A percentile compares a stretch with the other conserved stretches of the same genome.
Conservation (phyloP, 2,329 filamentous ascomycete genomes). For the Colletotrichum falcatum region DNA sequence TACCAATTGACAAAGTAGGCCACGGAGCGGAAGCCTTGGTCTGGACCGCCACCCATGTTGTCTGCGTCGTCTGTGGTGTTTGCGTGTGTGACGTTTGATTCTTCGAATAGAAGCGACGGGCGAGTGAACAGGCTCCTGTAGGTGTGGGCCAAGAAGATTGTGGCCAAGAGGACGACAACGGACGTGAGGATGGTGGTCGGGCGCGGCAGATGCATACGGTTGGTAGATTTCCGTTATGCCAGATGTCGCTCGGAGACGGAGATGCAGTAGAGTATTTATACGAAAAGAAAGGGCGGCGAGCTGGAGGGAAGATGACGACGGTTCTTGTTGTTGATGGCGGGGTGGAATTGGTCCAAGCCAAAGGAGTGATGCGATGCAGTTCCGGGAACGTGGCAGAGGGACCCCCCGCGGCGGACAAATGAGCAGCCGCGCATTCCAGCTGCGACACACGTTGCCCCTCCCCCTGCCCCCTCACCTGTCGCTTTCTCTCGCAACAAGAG, state of each 20-base stretch:
- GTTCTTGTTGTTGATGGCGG: constrained; percentile 21
- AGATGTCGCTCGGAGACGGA: background rate
- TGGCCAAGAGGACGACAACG: constrained; percentile 41
- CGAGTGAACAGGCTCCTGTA: constrained; percentile 41
- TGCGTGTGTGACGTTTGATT: constrained; percentile 20
- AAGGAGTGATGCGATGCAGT: background rate
- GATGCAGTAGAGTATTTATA: background rate
- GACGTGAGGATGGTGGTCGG: constrained; percentile 39
- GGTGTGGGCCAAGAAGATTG: constrained; percentile 41
- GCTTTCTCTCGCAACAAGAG: constrained; percentile 1
- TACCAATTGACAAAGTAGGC: constrained; percentile 81
- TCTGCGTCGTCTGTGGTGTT: constrained; percentile 46
- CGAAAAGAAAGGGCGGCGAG: background rate
- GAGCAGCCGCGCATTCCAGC: background rate
- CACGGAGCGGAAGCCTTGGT: constrained; percentile 71
- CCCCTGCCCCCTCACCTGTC: constrained; percentile 2
- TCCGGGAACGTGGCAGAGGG: background rate
- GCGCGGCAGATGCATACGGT: constrained; percentile 38
- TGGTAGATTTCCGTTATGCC: constrained; percentile 7
- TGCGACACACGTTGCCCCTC: constrained; percentile 31
- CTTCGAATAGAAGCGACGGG: constrained; percentile 18
- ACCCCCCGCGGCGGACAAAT: constrained; percentile 24
- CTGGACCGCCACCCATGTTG: constrained; percentile 59
- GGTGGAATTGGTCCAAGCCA: background rate
- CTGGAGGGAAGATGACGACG: background rate